Conservation (phyloP, 179 eudicot genomes). For the Amaranthus tricolor region DNA sequence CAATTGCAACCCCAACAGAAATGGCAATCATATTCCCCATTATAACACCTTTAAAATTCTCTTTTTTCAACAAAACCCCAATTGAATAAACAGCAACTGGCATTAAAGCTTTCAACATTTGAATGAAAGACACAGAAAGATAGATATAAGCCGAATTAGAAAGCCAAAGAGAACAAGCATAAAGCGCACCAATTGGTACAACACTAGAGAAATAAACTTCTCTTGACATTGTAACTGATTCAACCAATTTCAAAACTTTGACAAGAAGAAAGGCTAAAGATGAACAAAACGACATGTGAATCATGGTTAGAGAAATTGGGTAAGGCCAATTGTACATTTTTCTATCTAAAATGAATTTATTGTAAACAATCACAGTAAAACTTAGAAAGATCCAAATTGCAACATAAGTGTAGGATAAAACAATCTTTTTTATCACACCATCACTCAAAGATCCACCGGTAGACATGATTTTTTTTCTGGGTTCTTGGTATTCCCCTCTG, state of each 20-base stretch:
- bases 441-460: slow-evolving; percentile 45
- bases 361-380: slow-evolving; percentile 81
- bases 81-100: slow-evolving; percentile 80
- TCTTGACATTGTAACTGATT: slow-evolving; percentile 54
- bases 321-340: slow-evolving; percentile 83
- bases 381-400: slow-evolving; percentile 79
- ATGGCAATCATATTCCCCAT: slow-evolving; percentile 78
- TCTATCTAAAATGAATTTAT: slow-evolving; percentile 81
- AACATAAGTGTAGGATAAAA: slow-evolving; percentile 73
- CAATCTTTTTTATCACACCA: slow-evolving; percentile 64
- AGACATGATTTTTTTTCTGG: slow-evolving; percentile 16
- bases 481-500: neutral
- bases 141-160: slow-evolving; percentile 84
- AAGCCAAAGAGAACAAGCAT: slow-evolving; percentile 65
- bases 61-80: slow-evolving; percentile 59
- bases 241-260: slow-evolving; percentile 46
- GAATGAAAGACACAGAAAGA: slow-evolving; percentile 70
- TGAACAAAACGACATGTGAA: slow-evolving; percentile 80
- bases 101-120: slow-evolving; percentile 81
- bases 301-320: slow-evolving; percentile 87
- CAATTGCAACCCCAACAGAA: slow-evolving; percentile 72
- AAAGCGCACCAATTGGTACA: slow-evolving; percentile 69
- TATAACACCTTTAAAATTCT: slow-evolving; percentile 37
- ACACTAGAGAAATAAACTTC: slow-evolving; percentile 61
- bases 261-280: slow-evolving; percentile 57